Percentiles rank a stretch among this genome's conserved stretches.
phyloP scores from a whole-genome alignment of 495 filamentous ascomycete genomes.

The Pseudotulostoma volvatum region DNA sequence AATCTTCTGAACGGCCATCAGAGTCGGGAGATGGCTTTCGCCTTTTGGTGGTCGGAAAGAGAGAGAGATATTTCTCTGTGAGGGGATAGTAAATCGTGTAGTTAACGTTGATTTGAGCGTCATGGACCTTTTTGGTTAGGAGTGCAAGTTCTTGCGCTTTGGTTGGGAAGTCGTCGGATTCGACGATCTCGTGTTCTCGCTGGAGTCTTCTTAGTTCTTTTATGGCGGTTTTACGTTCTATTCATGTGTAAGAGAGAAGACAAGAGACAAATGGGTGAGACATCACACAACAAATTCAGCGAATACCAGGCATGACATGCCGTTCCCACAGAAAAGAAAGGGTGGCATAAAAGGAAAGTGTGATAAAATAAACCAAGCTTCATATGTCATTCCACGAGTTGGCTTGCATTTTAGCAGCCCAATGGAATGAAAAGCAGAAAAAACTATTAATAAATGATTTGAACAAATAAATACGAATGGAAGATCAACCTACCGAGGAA shows the following conservation, averaged over 20 bases:
- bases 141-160: conserved; percentile 28
- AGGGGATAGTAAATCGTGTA: conserved; percentile 77
- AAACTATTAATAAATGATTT: background rate
- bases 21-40: conserved; percentile 7
- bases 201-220: conserved; percentile 47
- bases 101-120: conserved; percentile 63
- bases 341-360: no score
- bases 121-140: conserved; percentile 43
- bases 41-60: conserved; percentile 42
- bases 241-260: no score
- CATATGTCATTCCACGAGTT: no score
- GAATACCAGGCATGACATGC: no score
- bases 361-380: no score
- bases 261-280: no score
- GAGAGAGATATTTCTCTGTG: conserved; percentile 57
- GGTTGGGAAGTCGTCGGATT: conserved; percentile 20
- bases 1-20: conserved; percentile 4
- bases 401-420: no score
- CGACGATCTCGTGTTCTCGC: conserved; percentile 32
- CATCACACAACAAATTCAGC: no score
- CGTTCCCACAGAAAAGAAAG: no score
- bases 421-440: background rate
- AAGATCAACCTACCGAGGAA: conserved; percentile 48
- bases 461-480: no score
- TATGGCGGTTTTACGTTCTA: conserved; percentile 74